A percentile compares a stretch with the other conserved stretches of the same genome.
These are phyloP conservation scores for Pogostemon cablin DNA, from an alignment of 257 asterid species.

Conservation along the genomic window DNA sequence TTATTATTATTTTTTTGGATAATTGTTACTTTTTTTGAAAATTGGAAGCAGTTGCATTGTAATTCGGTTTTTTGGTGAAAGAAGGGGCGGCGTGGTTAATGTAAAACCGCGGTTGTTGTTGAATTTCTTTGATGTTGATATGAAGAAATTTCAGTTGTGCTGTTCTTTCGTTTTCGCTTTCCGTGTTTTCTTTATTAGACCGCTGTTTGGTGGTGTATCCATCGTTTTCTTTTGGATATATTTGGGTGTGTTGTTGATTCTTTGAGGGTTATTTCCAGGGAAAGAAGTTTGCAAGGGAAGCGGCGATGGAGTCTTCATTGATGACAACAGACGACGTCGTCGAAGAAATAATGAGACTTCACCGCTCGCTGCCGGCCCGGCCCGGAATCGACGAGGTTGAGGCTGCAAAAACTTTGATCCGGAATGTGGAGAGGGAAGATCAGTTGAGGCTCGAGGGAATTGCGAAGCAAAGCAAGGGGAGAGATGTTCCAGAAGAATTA, in stretches of 20 bases:
- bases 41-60: slow-evolving; percentile 26
- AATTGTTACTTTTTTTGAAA: slow-evolving; percentile 10
- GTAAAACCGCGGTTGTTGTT: slow-evolving; percentile 16
- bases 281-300: slow-evolving; percentile 20
- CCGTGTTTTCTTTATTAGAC: slow-evolving; percentile 11
- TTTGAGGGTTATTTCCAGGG: slow-evolving; percentile 11
- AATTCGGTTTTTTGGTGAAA: not conserved
- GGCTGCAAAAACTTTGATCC: slow-evolving; percentile 63
- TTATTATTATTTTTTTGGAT: not conserved
- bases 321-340: slow-evolving; percentile 66
- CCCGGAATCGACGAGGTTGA: slow-evolving; percentile 87
- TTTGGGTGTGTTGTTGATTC: slow-evolving; percentile 9
- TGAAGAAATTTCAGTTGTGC: slow-evolving; percentile 21
- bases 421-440: slow-evolving; percentile 78
- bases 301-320: slow-evolving; percentile 48
- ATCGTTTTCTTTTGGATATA: slow-evolving; percentile 5
- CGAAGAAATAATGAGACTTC: slow-evolving; percentile 72
- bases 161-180: not conserved
- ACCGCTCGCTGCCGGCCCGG: slow-evolving; percentile 71
- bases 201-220: slow-evolving; percentile 17
- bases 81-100: slow-evolving; percentile 17
- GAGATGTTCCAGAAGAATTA: slow-evolving; percentile 74
- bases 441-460: slow-evolving; percentile 64
- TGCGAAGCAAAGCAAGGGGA: slow-evolving; percentile 58
- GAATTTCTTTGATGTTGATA: slow-evolving; percentile 24